These are phyloP conservation scores for Aspergillus viridinutans DNA, from an alignment of 2,329 filamentous ascomycete genomes.

Conservation along the genomic window DNA sequence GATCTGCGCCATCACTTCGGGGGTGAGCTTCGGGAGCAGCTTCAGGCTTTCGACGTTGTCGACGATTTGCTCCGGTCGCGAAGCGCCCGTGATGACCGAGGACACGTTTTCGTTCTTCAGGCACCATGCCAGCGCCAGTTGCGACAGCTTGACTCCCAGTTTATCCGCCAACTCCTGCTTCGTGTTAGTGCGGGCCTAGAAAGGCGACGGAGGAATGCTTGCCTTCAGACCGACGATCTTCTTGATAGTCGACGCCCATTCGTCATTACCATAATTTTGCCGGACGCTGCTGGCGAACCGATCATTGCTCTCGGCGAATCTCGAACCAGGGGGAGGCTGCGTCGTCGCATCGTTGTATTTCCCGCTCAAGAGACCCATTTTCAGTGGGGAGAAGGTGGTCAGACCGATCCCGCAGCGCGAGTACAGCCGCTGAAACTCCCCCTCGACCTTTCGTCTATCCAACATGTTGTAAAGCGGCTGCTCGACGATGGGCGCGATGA, in stretches of 20 bases:
- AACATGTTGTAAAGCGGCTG: conserved; percentile 67
- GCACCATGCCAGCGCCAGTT: conserved; percentile 57
- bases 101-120: conserved; percentile 56
- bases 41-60: conserved; percentile 46
- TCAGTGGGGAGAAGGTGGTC: conserved; percentile 61
- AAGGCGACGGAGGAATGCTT: background rate
- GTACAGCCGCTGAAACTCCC: conserved; percentile 59
- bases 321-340: conserved; percentile 49
- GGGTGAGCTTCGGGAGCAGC: conserved; percentile 41
- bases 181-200: background rate
- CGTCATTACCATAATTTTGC: conserved; percentile 42
- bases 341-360: conserved; percentile 64
- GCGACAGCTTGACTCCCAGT: conserved; percentile 49
- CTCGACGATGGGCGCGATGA: conserved; percentile 52
- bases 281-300: conserved; percentile 51
- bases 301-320: conserved; percentile 54
- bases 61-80: conserved; percentile 41
- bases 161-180: conserved; percentile 30
- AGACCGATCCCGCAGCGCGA: conserved; percentile 58
- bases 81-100: conserved; percentile 41
- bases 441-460: conserved; percentile 58
- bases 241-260: conserved; percentile 45
- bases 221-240: conserved; percentile 51
- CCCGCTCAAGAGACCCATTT: conserved; percentile 59
- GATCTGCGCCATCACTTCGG: conserved; percentile 46